Percentiles rank a stretch among this genome's conserved stretches.
Evolutionary conservation across 2,329 filamentous ascomycete genomes (phyloP).

Genomic region (Gaeumannomyces tritici): DNA sequence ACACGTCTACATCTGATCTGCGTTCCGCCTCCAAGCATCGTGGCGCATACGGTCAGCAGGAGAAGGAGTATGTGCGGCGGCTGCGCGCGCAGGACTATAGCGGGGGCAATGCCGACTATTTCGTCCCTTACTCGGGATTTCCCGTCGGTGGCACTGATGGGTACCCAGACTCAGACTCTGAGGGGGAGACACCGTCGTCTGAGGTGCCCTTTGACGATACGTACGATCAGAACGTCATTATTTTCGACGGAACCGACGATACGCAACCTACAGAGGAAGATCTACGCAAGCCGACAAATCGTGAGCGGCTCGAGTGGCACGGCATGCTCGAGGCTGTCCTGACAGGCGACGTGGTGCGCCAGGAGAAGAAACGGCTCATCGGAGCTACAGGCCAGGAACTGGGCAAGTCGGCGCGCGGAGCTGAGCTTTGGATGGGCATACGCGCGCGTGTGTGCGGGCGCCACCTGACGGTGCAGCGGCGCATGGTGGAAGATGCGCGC

Average conservation of each 20-base stretch:
- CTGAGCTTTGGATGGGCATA: constrained; percentile 81
- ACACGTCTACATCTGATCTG: constrained; percentile 25
- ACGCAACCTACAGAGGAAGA: constrained; percentile 85
- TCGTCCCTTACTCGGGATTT: constrained; percentile 57
- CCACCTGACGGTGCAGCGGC: constrained; percentile 72
- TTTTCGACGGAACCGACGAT: constrained; percentile 88
- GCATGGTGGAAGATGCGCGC: constrained; percentile 80
- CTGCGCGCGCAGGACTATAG: constrained; percentile 60
- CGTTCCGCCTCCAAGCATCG: constrained; percentile 45
- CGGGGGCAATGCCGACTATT: constrained; percentile 54
- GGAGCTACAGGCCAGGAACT: constrained; percentile 56
- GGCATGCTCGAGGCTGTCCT: constrained; percentile 94
- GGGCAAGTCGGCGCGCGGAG: constrained; percentile 58
- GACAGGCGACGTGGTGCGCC: constrained; percentile 91
- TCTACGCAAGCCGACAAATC: constrained; percentile 74
- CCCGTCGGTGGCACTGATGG: constrained; percentile 37
- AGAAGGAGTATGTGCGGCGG: constrained; percentile 89
- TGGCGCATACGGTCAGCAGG: constrained; percentile 50
- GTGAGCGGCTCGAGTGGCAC: constrained; percentile 93
- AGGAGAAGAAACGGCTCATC: constrained; percentile 93
- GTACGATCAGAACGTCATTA: constrained; percentile 84
- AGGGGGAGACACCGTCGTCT: constrained; percentile 82
- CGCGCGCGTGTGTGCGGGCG: constrained; percentile 77
- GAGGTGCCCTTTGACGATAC: constrained; percentile 77
- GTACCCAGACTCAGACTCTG: constrained; percentile 70